Conservation (phyloP, 352 stramenopile species). For the Phytopythium cucurbitacearum region DNA sequence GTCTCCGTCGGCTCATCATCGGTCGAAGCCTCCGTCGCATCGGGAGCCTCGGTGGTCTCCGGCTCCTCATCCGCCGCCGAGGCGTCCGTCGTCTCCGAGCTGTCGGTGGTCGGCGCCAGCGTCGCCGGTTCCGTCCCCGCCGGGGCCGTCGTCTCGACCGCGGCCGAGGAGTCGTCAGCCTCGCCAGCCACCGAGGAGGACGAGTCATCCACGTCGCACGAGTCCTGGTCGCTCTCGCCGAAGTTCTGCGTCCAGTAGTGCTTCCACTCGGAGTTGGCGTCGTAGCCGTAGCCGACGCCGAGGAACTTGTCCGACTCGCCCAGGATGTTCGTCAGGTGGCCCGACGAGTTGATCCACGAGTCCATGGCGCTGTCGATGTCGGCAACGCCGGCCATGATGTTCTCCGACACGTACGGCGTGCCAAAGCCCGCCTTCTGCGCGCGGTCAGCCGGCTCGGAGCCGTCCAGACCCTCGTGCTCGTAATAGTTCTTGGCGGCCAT, state of each 20-base stretch:
- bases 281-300: slow-evolving; percentile 27
- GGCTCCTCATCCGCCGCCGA: too few species aligned
- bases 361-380: slow-evolving; percentile 30
- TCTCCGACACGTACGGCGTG: slow-evolving; percentile 23
- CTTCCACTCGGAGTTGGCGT: slow-evolving; percentile 25
- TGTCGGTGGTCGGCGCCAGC: not conserved
- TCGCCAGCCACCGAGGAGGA: not conserved
- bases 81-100: not conserved
- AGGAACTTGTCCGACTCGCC: slow-evolving; percentile 16
- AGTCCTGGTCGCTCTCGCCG: slow-evolving; percentile 10
- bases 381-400: slow-evolving; percentile 41
- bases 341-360: slow-evolving; percentile 36
- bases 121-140: not conserved
- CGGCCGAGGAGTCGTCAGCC: not conserved
- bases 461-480: slow-evolving; percentile 28
- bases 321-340: slow-evolving; percentile 31
- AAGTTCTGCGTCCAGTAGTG: slow-evolving; percentile 37
- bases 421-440: slow-evolving; percentile 18
- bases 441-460: slow-evolving; percentile 23
- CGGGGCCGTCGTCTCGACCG: not conserved
- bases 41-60: not conserved
- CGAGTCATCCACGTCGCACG: slow-evolving; percentile 9
- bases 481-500: slow-evolving; percentile 30
- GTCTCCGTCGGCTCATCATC: not conserved
- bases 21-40: not conserved